Base-by-base conservation (phyloP, 2,329 filamentous ascomycete genomes). In the Penicillium sp. region DNA sequence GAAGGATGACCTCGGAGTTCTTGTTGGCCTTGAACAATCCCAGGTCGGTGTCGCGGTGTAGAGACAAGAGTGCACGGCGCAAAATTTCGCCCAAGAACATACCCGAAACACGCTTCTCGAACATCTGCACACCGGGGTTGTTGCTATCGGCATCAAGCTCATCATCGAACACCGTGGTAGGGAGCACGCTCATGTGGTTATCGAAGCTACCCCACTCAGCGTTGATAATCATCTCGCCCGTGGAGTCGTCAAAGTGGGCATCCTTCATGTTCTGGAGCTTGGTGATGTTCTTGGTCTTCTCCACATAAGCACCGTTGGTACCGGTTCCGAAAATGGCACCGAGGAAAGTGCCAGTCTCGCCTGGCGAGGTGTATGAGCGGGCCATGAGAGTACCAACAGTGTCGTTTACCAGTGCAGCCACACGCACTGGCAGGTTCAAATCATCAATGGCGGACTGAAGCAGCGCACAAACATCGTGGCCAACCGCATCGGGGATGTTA, bases 151-250 rank as follows among this genome's bases (percentile, higher is more conserved):
- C 78, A 75, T 99, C 93, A 25, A 99, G 82, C 56, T 86, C 82
- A 49, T 81, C 78, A 72, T 99, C 94, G 78, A 91, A 97, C 0
- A 85, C 79, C 0, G 93, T 97, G 68, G 87, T 88, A 45, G 93
- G 94, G 40, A 99, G 82, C 21, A 96, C 89, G 65, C 88, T 90
- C 63, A 97, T 85, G 66, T 89, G 85, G 78, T 97, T 97, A 77
- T 99, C 94, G 70, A 99, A 99, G 56, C 91, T 96, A 60, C 94
- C 94, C 94, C 94, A 99, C 78, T 99, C 94, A 0, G 90, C 93
- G 78, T 99, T 99, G 77, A 99, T 84, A 57, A 99, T 91, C 94
- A 99, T 99, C 67, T 95, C 86, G 51, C 92, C 92, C 0, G 92
- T 95, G 9, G 86, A 86, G 48, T 81, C 81, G 75, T 97, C 91